These are phyloP conservation scores for Pythium sp. DNA, from an alignment of 352 stramenopile species.

Conservation along the genomic window DNA sequence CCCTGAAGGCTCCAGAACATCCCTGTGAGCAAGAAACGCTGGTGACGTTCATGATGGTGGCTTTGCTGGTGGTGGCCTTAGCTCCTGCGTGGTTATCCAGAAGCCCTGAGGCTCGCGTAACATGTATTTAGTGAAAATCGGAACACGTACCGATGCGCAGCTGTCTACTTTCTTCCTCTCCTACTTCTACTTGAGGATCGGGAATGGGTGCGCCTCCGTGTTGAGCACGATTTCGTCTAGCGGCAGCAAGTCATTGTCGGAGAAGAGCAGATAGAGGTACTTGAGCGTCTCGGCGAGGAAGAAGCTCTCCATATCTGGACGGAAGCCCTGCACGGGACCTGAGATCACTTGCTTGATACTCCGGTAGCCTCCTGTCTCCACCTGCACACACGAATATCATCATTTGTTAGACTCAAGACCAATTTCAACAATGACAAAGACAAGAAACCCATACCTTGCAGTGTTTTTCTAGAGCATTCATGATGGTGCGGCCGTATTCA, in stretches of 20 bases:
- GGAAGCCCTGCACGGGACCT: conserved; percentile 23
- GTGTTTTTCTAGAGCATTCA: conserved; percentile 71
- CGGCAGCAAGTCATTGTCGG: conserved; percentile 56
- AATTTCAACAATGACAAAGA: neutral
- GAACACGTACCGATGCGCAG: neutral
- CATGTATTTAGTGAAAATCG: neutral
- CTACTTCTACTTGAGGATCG: conserved; percentile 22
- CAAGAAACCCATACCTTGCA: conserved; percentile 33
- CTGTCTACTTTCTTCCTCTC: neutral
- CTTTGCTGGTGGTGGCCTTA: no score
- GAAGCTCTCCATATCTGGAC: conserved; percentile 78
- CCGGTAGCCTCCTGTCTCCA: conserved; percentile 61
- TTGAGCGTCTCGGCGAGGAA: conserved; percentile 93
- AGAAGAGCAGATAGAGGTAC: conserved; percentile 90
- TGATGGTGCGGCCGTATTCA: conserved; percentile 76
- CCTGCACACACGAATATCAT: conserved; percentile 18
- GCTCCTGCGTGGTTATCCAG: no score
- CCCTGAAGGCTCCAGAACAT: no score
- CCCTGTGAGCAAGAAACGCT: no score
- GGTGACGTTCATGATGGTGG: no score
- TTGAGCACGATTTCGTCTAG: conserved; percentile 85
- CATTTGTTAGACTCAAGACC: neutral
- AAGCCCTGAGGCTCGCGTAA: no score
- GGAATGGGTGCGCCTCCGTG: conserved; percentile 82
- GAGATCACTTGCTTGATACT: conserved; percentile 54